phyloP scores from a whole-genome alignment of 768 basidiomycete species.

The Hirschioporus abietinus region DNA sequence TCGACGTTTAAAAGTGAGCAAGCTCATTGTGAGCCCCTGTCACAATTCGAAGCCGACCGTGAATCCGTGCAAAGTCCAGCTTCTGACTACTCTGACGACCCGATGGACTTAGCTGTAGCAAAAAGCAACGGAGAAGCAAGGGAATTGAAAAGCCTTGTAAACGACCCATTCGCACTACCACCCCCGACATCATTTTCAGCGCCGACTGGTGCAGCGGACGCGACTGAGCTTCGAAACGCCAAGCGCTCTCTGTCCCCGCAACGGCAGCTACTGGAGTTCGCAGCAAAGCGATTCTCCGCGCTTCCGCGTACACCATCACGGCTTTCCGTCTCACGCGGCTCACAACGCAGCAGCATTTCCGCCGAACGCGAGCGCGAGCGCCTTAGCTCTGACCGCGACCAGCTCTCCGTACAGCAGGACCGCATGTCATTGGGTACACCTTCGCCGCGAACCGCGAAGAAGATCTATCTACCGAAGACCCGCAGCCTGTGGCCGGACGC shows the following conservation, averaged over 20 bases:
- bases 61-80: neutral
- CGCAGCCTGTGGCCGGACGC: conserved; percentile 51
- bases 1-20: neutral
- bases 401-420: conserved; percentile 11
- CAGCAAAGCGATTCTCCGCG: conserved; percentile 32
- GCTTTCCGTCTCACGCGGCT: conserved; percentile 31
- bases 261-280: neutral
- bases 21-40: neutral
- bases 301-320: conserved; percentile 65
- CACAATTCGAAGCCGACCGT: neutral
- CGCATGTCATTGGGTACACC: conserved; percentile 13
- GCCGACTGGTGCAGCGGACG: neutral
- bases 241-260: neutral
- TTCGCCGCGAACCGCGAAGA: neutral
- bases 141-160: neutral
- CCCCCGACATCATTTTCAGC: neutral
- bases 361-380: conserved; percentile 15
- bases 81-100: neutral
- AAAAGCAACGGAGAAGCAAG: neutral
- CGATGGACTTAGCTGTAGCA: neutral
- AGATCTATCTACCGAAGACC: conserved; percentile 12
- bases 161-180: neutral
- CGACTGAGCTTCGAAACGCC: neutral
- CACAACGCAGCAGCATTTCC: conserved; percentile 9
- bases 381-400: conserved; percentile 23